Conservation (phyloP, 768 basidiomycete species). For the Boletus reticulatus region DNA sequence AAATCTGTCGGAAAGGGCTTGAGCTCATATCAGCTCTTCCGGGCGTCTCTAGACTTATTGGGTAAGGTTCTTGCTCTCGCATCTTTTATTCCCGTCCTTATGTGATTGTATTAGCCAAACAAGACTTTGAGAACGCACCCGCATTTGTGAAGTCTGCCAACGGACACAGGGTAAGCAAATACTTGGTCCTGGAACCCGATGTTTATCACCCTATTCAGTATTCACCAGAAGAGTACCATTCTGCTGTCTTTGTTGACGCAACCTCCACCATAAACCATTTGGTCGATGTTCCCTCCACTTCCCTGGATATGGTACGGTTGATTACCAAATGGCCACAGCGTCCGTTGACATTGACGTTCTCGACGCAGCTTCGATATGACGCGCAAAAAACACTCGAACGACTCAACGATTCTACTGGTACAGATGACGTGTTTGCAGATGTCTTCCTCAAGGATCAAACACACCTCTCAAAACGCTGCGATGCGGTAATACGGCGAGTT, state of each 20-base stretch:
- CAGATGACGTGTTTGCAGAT: constrained; percentile 62
- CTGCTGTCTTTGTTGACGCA: constrained; percentile 74
- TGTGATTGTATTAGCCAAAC: constrained; percentile 50
- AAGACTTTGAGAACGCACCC: constrained; percentile 57
- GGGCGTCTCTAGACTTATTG: constrained; percentile 80
- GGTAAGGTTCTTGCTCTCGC: constrained; percentile 43
- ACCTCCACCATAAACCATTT: constrained; percentile 76
- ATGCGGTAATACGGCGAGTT: constrained; percentile 63
- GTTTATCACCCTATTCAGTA: constrained; percentile 43
- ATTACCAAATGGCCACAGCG: neutral
- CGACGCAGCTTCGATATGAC: constrained; percentile 67
- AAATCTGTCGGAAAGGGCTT: constrained; percentile 74
- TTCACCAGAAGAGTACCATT: constrained; percentile 55
- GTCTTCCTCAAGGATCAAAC: constrained; percentile 75
- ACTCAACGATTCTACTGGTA: constrained; percentile 46
- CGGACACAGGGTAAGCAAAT: constrained; percentile 50
- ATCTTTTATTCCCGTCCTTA: constrained; percentile 7
- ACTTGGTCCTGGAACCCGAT: neutral
- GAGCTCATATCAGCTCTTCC: constrained; percentile 89
- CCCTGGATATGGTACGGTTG: constrained; percentile 66
- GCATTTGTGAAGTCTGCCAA: constrained; percentile 57
- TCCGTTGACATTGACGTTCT: neutral
- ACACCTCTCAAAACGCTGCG: constrained; percentile 65
- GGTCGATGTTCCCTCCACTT: constrained; percentile 70
- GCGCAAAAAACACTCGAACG: constrained; percentile 68